Evolutionary conservation across 1,139 yeast species (phyloP).

Genomic region (Candida sanyaensis): DNA sequence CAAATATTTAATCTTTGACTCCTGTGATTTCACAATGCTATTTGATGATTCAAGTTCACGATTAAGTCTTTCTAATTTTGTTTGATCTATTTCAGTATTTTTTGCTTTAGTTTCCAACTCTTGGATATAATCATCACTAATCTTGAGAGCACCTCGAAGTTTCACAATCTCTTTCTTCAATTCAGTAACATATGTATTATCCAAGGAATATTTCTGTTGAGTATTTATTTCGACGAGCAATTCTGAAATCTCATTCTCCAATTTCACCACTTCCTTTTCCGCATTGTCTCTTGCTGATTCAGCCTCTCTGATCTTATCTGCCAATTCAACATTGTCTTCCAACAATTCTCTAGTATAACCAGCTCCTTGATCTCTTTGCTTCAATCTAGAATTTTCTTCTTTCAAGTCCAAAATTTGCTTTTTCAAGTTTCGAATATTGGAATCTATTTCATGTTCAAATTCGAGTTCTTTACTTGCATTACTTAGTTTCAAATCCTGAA

Average conservation of each 20-base stretch:
- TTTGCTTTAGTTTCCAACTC: slow-evolving; percentile 3
- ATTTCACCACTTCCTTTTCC: slow-evolving; percentile 4
- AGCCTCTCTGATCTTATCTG: slow-evolving; percentile 3
- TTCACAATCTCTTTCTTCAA: slow-evolving; percentile 4
- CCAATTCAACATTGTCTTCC: slow-evolving; percentile 6
- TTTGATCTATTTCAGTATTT: background rate
- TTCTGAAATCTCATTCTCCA: slow-evolving; percentile 5
- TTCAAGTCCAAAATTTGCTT: background rate
- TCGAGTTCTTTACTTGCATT: background rate
- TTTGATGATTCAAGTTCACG: slow-evolving; percentile 1
- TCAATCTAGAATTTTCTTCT: slow-evolving; percentile 4
- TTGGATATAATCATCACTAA: slow-evolving; percentile 5
- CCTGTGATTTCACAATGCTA: slow-evolving; percentile 1
- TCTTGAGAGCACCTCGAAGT: slow-evolving; percentile 2
- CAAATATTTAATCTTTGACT: slow-evolving; percentile 1
- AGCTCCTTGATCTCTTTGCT: background rate
- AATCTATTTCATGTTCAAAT: slow-evolving; percentile 1
- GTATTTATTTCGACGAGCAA: slow-evolving; percentile 6
- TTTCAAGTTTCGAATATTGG: slow-evolving; percentile 1
- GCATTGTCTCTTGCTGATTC: slow-evolving; percentile 1
- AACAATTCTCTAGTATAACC: slow-evolving; percentile 1
- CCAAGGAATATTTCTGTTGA: background rate
- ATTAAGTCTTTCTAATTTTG: slow-evolving; percentile 3
- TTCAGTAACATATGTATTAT: slow-evolving; percentile 4
- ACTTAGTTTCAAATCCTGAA: slow-evolving; percentile 3